These are phyloP conservation scores for Phytophthora chlamydospora DNA, from an alignment of 352 stramenopile genomes.

Conservation along the genomic window DNA sequence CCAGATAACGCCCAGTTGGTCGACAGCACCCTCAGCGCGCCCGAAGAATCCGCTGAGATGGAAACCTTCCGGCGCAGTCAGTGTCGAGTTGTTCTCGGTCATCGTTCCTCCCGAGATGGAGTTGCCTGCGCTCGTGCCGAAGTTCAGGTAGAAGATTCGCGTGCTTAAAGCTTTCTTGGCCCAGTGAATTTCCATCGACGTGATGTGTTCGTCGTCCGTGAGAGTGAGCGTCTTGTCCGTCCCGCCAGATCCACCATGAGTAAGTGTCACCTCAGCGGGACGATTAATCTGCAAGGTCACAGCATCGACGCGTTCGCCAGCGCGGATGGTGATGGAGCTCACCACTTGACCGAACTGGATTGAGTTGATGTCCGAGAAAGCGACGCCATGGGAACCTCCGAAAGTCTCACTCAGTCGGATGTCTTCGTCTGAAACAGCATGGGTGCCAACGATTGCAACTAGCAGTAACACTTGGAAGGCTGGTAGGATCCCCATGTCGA, in stretches of 20 bases:
- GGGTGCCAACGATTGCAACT: not conserved
- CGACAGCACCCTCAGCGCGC: conserved; percentile 1
- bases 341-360: conserved; percentile 7
- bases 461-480: not conserved
- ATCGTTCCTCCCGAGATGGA: conserved; percentile 7
- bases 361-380: conserved; percentile 25
- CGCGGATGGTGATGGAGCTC: conserved; percentile 19
- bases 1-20: conserved; percentile 11
- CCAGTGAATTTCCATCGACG: conserved; percentile 25
- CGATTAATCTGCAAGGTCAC: conserved; percentile 11
- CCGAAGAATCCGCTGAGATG: conserved; percentile 17
- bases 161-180: conserved; percentile 15
- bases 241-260: conserved; percentile 16
- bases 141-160: conserved; percentile 12
- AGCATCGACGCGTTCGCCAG: conserved; percentile 13
- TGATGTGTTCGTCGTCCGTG: conserved; percentile 14
- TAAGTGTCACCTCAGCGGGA: conserved; percentile 14
- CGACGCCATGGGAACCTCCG: conserved; percentile 6
- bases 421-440: conserved; percentile 1
- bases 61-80: conserved; percentile 5
- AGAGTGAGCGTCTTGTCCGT: conserved; percentile 15
- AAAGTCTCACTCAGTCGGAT: conserved; percentile 13
- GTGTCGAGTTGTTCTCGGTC: conserved; percentile 9
- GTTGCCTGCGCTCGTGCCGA: conserved; percentile 7
- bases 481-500: not conserved